Percentiles rank a stretch among this genome's conserved stretches.
These are phyloP conservation scores for Selenicereus undatus DNA, from an alignment of 148 eudicot species.

Conservation along the genomic window DNA sequence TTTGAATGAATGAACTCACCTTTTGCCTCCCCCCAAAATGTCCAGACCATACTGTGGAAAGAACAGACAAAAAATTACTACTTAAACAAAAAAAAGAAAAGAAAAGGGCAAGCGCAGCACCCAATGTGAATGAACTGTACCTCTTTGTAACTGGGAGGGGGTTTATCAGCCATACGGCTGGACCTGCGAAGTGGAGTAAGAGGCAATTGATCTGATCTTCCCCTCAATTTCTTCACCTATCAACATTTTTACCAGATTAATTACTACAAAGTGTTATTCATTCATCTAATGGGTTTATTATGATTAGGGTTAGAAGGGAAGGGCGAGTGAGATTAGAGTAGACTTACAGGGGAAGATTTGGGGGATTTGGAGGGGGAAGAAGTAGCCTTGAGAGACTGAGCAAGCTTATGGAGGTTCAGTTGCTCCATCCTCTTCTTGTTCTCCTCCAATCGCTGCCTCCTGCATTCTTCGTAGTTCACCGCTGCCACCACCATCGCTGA, in stretches of 20 bases:
- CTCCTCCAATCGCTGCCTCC: conserved; percentile 57
- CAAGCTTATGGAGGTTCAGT: conserved; percentile 56
- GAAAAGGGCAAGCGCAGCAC: too few species aligned
- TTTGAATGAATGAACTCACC: conserved; percentile 36
- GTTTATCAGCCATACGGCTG: conserved; percentile 52
- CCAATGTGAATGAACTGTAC: conserved; percentile 18
- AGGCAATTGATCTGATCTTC: conserved; percentile 24
- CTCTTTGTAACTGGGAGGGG: conserved; percentile 62
- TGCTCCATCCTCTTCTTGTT: conserved; percentile 67
- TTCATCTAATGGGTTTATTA: too few species aligned
- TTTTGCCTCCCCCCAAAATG: conserved; percentile 34
- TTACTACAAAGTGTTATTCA: too few species aligned
- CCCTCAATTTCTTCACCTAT: conserved; percentile 47
- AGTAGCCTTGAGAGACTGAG: conserved; percentile 32
- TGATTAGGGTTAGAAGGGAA: neutral
- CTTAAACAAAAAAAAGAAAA: neutral
- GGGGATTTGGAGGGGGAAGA: neutral
- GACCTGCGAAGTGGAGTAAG: conserved; percentile 48
- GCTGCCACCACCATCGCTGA: conserved; percentile 32
- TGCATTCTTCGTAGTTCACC: conserved; percentile 42
- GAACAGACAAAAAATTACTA: neutral
- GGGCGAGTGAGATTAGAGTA: too few species aligned
- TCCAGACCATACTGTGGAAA: conserved; percentile 45
- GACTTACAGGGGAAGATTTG: conserved; percentile 28
- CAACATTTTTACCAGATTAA: neutral